These are phyloP conservation scores for Breviolum minutum DNA, from an alignment of 73 alveolate genomes.

Conservation along the genomic window DNA sequence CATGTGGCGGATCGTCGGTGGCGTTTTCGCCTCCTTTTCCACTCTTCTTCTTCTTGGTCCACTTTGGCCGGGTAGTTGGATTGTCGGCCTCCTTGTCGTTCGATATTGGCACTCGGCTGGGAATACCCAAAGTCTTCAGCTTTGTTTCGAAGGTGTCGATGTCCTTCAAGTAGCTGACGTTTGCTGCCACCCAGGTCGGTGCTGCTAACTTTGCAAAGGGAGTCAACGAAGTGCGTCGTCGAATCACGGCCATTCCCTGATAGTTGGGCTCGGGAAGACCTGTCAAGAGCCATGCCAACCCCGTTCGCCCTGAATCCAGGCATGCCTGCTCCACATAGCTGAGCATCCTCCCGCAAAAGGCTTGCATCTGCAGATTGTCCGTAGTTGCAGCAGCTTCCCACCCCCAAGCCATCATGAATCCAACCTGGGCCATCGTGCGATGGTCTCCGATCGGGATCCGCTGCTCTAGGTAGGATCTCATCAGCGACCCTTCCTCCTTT, in stretches of 20 bases:
- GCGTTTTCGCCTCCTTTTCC: background rate
- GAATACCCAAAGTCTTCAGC: background rate
- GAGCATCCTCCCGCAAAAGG: background rate
- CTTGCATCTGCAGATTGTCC: background rate
- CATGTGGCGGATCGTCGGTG: background rate
- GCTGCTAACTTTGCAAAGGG: background rate
- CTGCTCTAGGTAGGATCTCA: background rate
- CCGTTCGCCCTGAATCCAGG: background rate
- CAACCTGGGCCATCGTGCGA: background rate
- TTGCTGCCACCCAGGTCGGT: conserved; percentile 4
- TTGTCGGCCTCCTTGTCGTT: background rate
- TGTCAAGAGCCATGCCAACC: background rate
- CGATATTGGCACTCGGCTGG: background rate
- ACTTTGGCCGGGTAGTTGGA: background rate
- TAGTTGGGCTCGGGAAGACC: background rate
- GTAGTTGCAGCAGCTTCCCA: background rate
- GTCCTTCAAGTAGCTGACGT: background rate
- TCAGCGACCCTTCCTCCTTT: background rate
- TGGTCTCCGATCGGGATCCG: background rate
- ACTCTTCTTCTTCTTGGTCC: background rate
- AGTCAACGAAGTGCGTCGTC: background rate
- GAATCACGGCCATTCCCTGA: background rate
- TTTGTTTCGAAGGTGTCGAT: background rate
- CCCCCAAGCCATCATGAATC: background rate
- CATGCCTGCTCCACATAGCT: background rate